Evolutionary conservation across 495 filamentous ascomycete species (phyloP), one percentile per base, ranked within the genome.

Genomic region (Penicillium argentinense): DNA sequence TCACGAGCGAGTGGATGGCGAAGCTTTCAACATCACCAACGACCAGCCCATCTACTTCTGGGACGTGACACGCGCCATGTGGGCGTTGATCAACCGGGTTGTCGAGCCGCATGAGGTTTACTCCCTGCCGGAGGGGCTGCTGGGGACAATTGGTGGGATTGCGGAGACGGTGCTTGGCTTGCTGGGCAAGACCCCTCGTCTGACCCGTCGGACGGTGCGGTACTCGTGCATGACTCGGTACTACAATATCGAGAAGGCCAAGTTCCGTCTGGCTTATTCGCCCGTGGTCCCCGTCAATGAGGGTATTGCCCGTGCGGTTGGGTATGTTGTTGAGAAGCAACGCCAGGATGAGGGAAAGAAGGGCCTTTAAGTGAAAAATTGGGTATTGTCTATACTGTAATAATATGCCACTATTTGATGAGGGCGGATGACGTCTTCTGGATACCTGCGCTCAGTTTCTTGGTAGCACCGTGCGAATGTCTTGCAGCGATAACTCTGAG

Each of bases 1-100:
- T 63, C 69, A 84, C 59, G 89, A 95, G 68, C 77, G 75, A 21
- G 88, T 96, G 9, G 93, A 97, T 60, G 93, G 93, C 28, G 91
- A 97, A 66, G 86, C 87, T 17, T 98, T 97, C 79, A 81, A 96
- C 64, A 85, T 98, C 66, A 97, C 93, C 48, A 97, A 98, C 65
- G 91, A 87, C 59, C 74, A 78, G 42, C 93, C 93, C 1, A 75
- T 95, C 17, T 96, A 95, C 62, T 98, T 98, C 76, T 98, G 92
- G 92, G 95, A 98, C 62, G 86, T 92, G 57, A 78, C 83, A 26
- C 84, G 88, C 28, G 76, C 80, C 28, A 78, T 92, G 23, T 97
- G 91, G 90, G 78, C 74, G 5, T 73, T 82, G n/a, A 82, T 81
- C 9, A 83, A 83, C 27, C 78, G 77, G n/a, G 66, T 75, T 25